Base-by-base conservation (phyloP, 1,284 basidiomycete genomes). In the Naganishia sp. region DNA sequence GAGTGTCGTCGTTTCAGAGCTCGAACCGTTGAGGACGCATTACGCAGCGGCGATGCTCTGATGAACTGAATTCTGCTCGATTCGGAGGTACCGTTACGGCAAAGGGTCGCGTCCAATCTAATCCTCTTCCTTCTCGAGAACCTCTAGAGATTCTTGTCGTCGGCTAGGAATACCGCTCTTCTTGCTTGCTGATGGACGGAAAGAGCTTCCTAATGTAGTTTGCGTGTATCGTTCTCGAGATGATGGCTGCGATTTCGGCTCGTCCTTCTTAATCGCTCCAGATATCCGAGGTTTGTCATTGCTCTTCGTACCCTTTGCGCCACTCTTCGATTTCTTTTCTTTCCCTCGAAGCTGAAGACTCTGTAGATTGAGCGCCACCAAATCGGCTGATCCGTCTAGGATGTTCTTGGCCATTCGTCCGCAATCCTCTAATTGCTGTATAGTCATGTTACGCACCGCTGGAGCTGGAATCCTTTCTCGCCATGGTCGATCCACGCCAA, bases 331-430 rank as follows among this genome's bases (percentile, higher is more conserved):
- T 13, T 57, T 28, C 55, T 25, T 45, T 17, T 57, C 51, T 45
- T 55, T 64, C 28, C 51, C 62, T 28, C 62, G 25, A 4, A 54
- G 10, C 31, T 45, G 17, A 25, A 64, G 32, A 41, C 62, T 64
- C 51, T 46, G 46, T 31, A 17, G 28, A 28, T 64, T 64, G 15
- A 64, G 25, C 25, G n/a, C 28, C 52, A 50, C 41, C 62, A 64
- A 32, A 55, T 64, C 62, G 15, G 23, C 43, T 43, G 46, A 43
- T 15, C 62, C 62, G 10, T 10, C 10, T 43, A 54, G 28, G 15
- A 64, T 55, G 41, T 32, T 51, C 42, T 35, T 49, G 10, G 39
- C 62, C 31, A 64, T 32, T 7, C 42, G 13, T n/a, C 52, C 18
- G 23, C 61, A 63, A 13, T 31, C 28, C 21, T 52, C 61, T 13